Base-by-base conservation (phyloP, 2,329 filamentous ascomycete species). In the Ophiostoma pallidulum region DNA sequence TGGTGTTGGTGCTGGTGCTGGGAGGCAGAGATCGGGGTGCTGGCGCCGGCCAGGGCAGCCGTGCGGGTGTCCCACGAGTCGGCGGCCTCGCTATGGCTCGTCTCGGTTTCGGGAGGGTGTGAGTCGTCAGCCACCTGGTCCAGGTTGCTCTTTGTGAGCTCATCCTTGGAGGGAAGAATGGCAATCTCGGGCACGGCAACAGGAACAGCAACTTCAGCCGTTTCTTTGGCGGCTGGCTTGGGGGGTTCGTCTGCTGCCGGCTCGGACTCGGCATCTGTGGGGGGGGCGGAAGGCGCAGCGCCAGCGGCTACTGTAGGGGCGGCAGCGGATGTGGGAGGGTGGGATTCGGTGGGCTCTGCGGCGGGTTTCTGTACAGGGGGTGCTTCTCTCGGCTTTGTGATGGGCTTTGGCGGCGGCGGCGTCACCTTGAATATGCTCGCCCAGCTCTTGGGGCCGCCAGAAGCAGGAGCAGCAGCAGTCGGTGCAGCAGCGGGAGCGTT, bases 111-210 rank as follows among this genome's bases (percentile, higher is more conserved):
- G 18, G 83, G 78, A 35, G 87, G 85, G 49, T 80, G 71, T 37
- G 91, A 94, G 48, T 75, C 76, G 67, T 96, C 90, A 55, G 82
- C 84, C 57, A 97, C 75, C 67, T 91, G 86, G 64, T 95, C 90
- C 49, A 97, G 83, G 66, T 97, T 97, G 58, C 82, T 84, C 69
- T 91, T 82, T 24, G 91, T 97, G 55, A 97, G 77, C 59, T 90
- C 81, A 63, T 89, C 87, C 66, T 85, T 83, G 20, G 86, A 77
- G 14, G 86, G 83, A 41, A 77, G 74, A 39, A 91, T 66, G 41
- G 74, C 70, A 43, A 74, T 65, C 57, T 74, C 75, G 46, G 73
- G 66, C 50, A 73, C 73, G 50, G 70, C 67, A 36, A 69, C 64
- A 47, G 64, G 59, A 26, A 67, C 63, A 4, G 67, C 59, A 7